phyloP scores from a whole-genome alignment of 1,284 basidiomycete species.

The Inonotus obliquus region DNA sequence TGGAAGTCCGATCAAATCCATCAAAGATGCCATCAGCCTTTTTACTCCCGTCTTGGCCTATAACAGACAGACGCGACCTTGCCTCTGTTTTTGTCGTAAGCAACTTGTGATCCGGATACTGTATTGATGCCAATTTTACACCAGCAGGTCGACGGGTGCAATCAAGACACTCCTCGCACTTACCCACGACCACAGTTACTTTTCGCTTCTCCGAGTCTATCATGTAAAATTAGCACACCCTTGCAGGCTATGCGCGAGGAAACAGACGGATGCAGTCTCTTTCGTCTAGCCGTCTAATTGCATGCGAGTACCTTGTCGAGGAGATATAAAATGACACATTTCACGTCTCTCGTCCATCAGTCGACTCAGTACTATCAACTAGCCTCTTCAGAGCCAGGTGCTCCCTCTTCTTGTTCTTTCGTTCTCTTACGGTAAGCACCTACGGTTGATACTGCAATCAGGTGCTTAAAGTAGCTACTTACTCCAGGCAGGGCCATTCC shows the following conservation, averaged over 20 bases:
- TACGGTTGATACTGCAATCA: not conserved
- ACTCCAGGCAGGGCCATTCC: not conserved
- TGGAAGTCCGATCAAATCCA: not conserved
- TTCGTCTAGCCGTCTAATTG: not conserved
- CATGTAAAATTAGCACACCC: not conserved
- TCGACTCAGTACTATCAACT: not conserved
- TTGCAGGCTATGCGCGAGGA: not conserved
- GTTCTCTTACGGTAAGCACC: not conserved
- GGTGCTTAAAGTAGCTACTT: not conserved
- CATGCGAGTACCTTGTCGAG: not conserved
- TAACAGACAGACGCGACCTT: not conserved
- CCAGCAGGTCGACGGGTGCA: not conserved
- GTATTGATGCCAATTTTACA: not conserved
- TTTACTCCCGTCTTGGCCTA: not conserved
- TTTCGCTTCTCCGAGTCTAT: not conserved
- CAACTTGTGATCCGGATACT: not conserved
- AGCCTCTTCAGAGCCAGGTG: conserved; percentile 1
- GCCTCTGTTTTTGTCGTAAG: not conserved
- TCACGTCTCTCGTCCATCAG: not conserved
- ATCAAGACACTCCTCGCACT: not conserved
- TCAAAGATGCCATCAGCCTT: not conserved
- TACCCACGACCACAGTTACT: not conserved
- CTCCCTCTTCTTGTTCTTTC: not conserved
- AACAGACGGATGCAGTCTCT: not conserved
- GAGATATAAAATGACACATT: not conserved